These are phyloP conservation scores for Trichocladium antarcticum DNA, from an alignment of 495 filamentous ascomycete species.

Conservation along the genomic window DNA sequence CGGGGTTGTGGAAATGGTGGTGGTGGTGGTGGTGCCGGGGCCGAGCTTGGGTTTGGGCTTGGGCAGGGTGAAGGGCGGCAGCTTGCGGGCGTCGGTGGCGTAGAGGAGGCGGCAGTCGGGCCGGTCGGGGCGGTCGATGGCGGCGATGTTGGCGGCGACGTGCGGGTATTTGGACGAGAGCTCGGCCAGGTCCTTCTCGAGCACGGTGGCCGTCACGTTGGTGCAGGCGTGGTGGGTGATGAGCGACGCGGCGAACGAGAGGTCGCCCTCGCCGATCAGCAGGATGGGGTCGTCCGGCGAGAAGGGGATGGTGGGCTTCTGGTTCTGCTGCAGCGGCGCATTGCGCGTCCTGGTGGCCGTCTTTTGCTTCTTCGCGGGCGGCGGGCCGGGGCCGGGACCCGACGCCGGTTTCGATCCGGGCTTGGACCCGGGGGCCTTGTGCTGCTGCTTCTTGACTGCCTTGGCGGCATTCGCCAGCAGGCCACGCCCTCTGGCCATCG, in stretches of 20 bases:
- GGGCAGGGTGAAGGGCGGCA: conserved; percentile 44
- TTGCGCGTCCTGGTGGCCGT: conserved; percentile 3
- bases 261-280: conserved; percentile 86
- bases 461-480: conserved; percentile 15
- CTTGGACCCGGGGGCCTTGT: not conserved
- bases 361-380: conserved; percentile 15
- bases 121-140: conserved; percentile 26
- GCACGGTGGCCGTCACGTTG: conserved; percentile 46
- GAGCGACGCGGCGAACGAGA: conserved; percentile 75
- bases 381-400: not conserved
- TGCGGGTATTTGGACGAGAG: conserved; percentile 69
- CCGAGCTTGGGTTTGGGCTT: too few relatives aligned
- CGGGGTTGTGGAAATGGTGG: not conserved
- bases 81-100: conserved; percentile 62
- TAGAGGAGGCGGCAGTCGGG: conserved; percentile 27
- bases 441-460: conserved; percentile 11
- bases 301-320: conserved; percentile 53
- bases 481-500: conserved; percentile 15
- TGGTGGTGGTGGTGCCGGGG: conserved; percentile 22
- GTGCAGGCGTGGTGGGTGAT: conserved; percentile 58
- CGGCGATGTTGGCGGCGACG: conserved; percentile 46
- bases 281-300: conserved; percentile 58
- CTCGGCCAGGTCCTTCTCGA: conserved; percentile 34
- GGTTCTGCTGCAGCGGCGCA: conserved; percentile 12
- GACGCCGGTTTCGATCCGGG: conserved; percentile 1